Base-by-base conservation (phyloP, 192 early-diverging fungal species). In the Funneliformis geosporum region DNA sequence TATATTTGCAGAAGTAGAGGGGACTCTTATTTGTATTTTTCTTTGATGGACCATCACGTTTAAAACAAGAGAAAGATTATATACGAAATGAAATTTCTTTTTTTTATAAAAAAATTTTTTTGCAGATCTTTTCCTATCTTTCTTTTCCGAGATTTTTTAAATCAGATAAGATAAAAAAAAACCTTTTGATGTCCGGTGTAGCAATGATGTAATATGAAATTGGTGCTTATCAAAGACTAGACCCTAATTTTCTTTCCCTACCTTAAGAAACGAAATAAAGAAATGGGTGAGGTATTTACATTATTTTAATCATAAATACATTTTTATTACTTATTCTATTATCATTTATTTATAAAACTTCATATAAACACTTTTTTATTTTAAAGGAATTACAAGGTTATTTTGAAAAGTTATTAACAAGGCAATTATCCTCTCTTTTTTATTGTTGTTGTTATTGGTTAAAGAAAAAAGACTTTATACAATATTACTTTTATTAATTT, bases 1-100 rank as follows among this genome's bases (percentile, higher is more conserved):
- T 66, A 99, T 92, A 84, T 99, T 99, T 73, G 98, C 93, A n/a
- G 98, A 94, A 11, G 97, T 97, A 38, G 93, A 93, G 8, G 98
- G 97, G n/a, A 97, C 95, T 27, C 82, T 86, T 84, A 99, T 95
- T 69, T 85, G 81, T 76, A 89, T 86, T 77, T 86, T 87, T 66
- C 81, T 84, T 60, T 55, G n/a, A 55, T 40, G 8, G n/a, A 6
- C 28, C 75, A 77, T 77, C 21, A 44, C n/a, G 33, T 14, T 47
- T 50, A 55, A 50, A 59, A 44, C 12, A 71, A 12, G 27, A 68
- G 7, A 39, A 38, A 21, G 18, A 40, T 28, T 27, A 21, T 14
- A 18, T n/a, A 10, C 25, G 16, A 38, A 16, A 18, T 39, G 33
- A 4, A 42, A n/a, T n/a, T n/a, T n/a, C n/a, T n/a, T n/a, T n/a